A percentile compares a stretch with the other conserved stretches of the same genome.
Conservation (phyloP, 768 basidiomycete genomes). For the Leucocoprinus leucothites region DNA sequence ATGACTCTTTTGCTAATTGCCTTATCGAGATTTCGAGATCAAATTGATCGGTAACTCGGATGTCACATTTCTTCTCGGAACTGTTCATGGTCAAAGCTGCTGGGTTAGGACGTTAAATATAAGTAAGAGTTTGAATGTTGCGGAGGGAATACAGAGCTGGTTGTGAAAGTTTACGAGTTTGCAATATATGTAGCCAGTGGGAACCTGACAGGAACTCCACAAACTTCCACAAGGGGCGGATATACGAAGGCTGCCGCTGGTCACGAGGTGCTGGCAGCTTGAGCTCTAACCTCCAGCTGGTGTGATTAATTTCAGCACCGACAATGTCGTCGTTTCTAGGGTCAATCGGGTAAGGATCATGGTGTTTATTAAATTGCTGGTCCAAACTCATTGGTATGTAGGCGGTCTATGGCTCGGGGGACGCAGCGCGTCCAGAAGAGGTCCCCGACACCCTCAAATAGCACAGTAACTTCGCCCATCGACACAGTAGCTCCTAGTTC, state of each 20-base stretch:
- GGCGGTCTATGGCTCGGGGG: slow-evolving; percentile 9
- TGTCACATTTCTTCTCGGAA: too few species aligned
- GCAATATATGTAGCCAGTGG: too few species aligned
- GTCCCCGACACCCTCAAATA: slow-evolving; percentile 1
- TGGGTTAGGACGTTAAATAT: too few species aligned
- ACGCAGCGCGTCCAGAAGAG: slow-evolving; percentile 3
- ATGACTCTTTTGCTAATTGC: slow-evolving; percentile 1
- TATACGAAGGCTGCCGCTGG: too few species aligned
- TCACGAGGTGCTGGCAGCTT: not conserved
- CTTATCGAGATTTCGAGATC: slow-evolving; percentile 1
- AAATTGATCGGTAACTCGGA: not conserved
- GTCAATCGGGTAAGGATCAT: slow-evolving; percentile 1
- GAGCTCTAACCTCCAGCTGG: not conserved
- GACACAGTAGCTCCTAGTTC: not conserved
- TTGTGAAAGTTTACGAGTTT: too few species aligned
- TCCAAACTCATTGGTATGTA: not conserved
- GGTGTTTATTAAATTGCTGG: not conserved
- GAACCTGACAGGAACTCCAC: too few species aligned
- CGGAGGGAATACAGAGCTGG: too few species aligned
- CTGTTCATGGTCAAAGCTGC: too few species aligned
- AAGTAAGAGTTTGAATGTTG: too few species aligned
- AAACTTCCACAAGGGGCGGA: too few species aligned
- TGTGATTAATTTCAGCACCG: not conserved
- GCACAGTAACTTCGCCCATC: not conserved
- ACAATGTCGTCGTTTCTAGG: slow-evolving; percentile 10